Base-by-base conservation (phyloP, 305 asterid genomes). In the Fraxinus angustifolia region DNA sequence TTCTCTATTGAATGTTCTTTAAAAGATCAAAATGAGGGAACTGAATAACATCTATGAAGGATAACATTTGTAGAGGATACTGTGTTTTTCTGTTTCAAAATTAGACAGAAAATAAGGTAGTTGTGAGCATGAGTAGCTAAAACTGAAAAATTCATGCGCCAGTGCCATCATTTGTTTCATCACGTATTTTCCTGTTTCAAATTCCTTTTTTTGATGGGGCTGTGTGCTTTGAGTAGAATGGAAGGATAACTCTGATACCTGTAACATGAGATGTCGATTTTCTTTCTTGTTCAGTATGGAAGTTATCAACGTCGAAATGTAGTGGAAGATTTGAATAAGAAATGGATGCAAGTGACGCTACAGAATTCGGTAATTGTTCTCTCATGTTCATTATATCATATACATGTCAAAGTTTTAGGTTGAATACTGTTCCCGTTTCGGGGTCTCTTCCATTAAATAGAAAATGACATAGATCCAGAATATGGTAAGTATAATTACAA, bases 241-340 rank as follows among this genome's bases (percentile, higher is more conserved):
- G 12, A 56, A 42, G 40, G 45, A 58, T 42, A 48, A 33, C 42
- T 40, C 8, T 78, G 42, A 56, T 73, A 34, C 28, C 75, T 68
- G 16, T 56, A 19, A 14, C 48, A 17, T 79, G 30, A 81, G 76
- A 58, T 77, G 70, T 68, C 58, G 68, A 73, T 4, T 70, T 86
- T 82, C 62, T 83, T 85, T 79, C 53, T 38, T 86, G 79, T 82
- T 81, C 89, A 94, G 99, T 92, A 94, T 75, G 95, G 95, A 81
- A 92, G 93, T 81, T 85, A 88, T 87, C 95, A 92, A 81, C 90
- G 92, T 1, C 89, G 86, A 17, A 82, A 86, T 79, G 74, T 89
- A 42, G 93, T 85, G 77, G 98, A 96, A 82, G 98, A 96, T 85
- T 86, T 96, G 88, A 90, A 94, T 74, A 93, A 92, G 89, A 94